Conservation (phyloP, 225 moss, liverwort and hornwort species). For the Anthoceros angustus region DNA sequence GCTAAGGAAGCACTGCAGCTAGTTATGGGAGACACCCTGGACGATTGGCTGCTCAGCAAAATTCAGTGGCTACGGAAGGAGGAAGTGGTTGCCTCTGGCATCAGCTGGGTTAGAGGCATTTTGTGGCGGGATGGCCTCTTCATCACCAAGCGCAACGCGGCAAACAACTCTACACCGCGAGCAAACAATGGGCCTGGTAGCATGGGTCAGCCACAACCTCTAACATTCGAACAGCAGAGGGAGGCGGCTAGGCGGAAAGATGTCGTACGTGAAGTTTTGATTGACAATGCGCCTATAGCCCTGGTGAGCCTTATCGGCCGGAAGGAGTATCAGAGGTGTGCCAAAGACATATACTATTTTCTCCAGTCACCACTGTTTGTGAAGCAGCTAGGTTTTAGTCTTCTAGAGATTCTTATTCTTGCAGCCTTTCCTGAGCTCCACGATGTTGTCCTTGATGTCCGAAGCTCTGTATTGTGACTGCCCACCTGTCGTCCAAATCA, state of each 20-base stretch:
- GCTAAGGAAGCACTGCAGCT: slow-evolving; percentile 89
- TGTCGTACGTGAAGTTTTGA: slow-evolving; percentile 67
- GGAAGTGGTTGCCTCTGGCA: slow-evolving; percentile 67
- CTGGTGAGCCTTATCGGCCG: slow-evolving; percentile 76
- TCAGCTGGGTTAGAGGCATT: slow-evolving; percentile 57
- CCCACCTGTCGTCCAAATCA: not conserved
- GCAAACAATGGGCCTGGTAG: slow-evolving; percentile 14
- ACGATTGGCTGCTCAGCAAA: slow-evolving; percentile 77
- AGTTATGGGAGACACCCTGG: slow-evolving; percentile 91
- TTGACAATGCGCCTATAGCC: slow-evolving; percentile 77
- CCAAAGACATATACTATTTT: slow-evolving; percentile 73
- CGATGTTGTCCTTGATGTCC: slow-evolving; percentile 66
- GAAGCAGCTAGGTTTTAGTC: slow-evolving; percentile 74
- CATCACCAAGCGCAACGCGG: slow-evolving; percentile 56
- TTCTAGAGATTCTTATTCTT: slow-evolving; percentile 60
- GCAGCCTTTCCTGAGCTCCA: slow-evolving; percentile 90
- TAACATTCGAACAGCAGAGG: slow-evolving; percentile 45
- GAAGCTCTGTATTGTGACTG: slow-evolving; percentile 22
- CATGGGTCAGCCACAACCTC: slow-evolving; percentile 20
- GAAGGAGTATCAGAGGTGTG: slow-evolving; percentile 77
- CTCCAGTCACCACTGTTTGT: slow-evolving; percentile 77
- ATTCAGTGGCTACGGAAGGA: slow-evolving; percentile 91
- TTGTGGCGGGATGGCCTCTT: slow-evolving; percentile 95
- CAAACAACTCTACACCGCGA: slow-evolving; percentile 14
- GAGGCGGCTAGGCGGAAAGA: slow-evolving; percentile 77